These are phyloP conservation scores for Pestalotiopsis sp. DNA, from an alignment of 2,329 filamentous ascomycete species.

Conservation along the genomic window DNA sequence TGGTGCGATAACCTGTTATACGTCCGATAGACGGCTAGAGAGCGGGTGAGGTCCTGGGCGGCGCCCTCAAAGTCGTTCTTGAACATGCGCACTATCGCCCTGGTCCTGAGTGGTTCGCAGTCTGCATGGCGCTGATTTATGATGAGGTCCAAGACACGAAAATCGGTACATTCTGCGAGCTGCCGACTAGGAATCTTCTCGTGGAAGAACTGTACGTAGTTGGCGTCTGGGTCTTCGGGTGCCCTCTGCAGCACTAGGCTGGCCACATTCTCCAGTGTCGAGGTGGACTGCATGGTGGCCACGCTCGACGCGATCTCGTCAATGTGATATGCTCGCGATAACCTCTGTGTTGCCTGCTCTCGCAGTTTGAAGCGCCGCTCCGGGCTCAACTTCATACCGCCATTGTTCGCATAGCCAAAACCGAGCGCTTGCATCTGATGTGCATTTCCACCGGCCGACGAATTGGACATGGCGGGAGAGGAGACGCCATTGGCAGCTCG, in stretches of 20 bases:
- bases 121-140: conserved; percentile 66
- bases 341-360: conserved; percentile 77
- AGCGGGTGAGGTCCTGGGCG: conserved; percentile 69
- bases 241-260: conserved; percentile 72
- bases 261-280: conserved; percentile 76
- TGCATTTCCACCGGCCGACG: conserved; percentile 42
- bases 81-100: conserved; percentile 75
- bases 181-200: conserved; percentile 82
- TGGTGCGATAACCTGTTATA: conserved; percentile 53
- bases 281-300: conserved; percentile 80
- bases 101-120: conserved; percentile 69
- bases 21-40: conserved; percentile 58
- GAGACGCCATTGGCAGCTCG: conserved; percentile 75
- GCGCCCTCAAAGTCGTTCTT: conserved; percentile 75
- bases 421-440: conserved; percentile 44
- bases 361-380: conserved; percentile 80
- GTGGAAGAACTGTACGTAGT: conserved; percentile 91
- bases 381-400: conserved; percentile 69
- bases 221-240: conserved; percentile 70
- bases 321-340: conserved; percentile 75
- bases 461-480: conserved; percentile 63
- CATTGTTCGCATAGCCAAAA: conserved; percentile 60
- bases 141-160: conserved; percentile 68
- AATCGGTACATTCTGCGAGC: conserved; percentile 71
- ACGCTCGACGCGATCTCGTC: conserved; percentile 85